phyloP scores from a whole-genome alignment of 2,329 filamentous ascomycete species.

The Fusarium cicatricum region DNA sequence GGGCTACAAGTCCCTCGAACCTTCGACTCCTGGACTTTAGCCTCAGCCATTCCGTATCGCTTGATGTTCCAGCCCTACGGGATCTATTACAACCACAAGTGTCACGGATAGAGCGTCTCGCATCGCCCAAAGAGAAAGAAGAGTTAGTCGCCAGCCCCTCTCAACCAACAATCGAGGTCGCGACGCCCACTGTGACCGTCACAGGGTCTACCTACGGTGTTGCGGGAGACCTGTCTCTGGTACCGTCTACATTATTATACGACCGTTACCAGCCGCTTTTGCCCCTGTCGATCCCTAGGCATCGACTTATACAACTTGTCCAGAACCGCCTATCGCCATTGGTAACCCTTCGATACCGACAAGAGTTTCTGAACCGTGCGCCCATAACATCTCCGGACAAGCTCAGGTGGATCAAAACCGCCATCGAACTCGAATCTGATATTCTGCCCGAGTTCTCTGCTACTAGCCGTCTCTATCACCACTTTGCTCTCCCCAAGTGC shows the following conservation, averaged over 20 bases:
- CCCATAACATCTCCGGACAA: slow-evolving; percentile 18
- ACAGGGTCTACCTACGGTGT: slow-evolving; percentile 53
- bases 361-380: slow-evolving; percentile 47
- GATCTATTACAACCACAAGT: slow-evolving; percentile 39
- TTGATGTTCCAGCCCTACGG: slow-evolving; percentile 46
- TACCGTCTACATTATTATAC: slow-evolving; percentile 45
- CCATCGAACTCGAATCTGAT: slow-evolving; percentile 42
- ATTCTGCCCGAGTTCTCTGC: slow-evolving; percentile 50
- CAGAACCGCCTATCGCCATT: slow-evolving; percentile 51
- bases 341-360: slow-evolving; percentile 49
- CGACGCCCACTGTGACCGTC: slow-evolving; percentile 49
- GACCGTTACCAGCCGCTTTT: slow-evolving; percentile 52
- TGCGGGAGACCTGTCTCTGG: slow-evolving; percentile 36
- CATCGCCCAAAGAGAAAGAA: slow-evolving; percentile 23
- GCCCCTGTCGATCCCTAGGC: slow-evolving; percentile 47
- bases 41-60: slow-evolving; percentile 50
- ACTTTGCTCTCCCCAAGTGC: slow-evolving; percentile 41
- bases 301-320: slow-evolving; percentile 49
- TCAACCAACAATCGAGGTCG: slow-evolving; percentile 29
- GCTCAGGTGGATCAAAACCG: slow-evolving; percentile 37
- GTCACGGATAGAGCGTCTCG: slow-evolving; percentile 34
- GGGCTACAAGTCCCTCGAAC: slow-evolving; percentile 10
- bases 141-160: slow-evolving; percentile 9
- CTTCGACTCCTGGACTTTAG: slow-evolving; percentile 50
- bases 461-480: slow-evolving; percentile 49